Evolutionary conservation across 2,329 filamentous ascomycete species (phyloP).

Genomic region (Beauveria bassiana): DNA sequence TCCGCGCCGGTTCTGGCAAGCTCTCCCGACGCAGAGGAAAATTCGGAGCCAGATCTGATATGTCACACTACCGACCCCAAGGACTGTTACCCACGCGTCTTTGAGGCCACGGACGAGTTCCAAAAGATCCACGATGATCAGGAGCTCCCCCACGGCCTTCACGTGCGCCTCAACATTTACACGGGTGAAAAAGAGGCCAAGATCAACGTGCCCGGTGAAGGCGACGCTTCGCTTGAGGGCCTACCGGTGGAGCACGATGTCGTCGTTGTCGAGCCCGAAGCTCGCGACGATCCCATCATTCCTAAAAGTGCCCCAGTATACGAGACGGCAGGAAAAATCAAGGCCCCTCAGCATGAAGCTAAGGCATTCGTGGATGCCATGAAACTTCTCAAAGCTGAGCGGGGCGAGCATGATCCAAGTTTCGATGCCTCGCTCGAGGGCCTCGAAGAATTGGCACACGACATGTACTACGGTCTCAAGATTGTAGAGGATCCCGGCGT

Average conservation of each 20-base stretch:
- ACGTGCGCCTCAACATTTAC: constrained; percentile 57
- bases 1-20: neutral
- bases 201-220: constrained; percentile 51
- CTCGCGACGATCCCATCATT: constrained; percentile 26
- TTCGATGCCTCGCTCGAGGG: constrained; percentile 46
- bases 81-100: constrained; percentile 60
- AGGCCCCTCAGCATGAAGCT: constrained; percentile 36
- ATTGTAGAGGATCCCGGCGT: constrained; percentile 48
- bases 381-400: constrained; percentile 39
- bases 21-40: neutral
- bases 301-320: constrained; percentile 48
- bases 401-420: constrained; percentile 21
- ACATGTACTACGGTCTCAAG: constrained; percentile 62
- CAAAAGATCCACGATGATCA: constrained; percentile 57
- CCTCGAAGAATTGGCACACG: constrained; percentile 58
- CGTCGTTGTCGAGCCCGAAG: constrained; percentile 45
- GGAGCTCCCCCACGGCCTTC: constrained; percentile 56
- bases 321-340: constrained; percentile 49
- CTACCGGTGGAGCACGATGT: constrained; percentile 45
- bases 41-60: constrained; percentile 42
- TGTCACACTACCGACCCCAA: constrained; percentile 52
- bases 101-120: constrained; percentile 57
- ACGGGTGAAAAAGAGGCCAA: constrained; percentile 60
- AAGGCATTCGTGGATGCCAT: constrained; percentile 34
- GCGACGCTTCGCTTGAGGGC: constrained; percentile 38